Conservation (phyloP, 1,284 basidiomycete genomes). For the Leccinum solheimii region DNA sequence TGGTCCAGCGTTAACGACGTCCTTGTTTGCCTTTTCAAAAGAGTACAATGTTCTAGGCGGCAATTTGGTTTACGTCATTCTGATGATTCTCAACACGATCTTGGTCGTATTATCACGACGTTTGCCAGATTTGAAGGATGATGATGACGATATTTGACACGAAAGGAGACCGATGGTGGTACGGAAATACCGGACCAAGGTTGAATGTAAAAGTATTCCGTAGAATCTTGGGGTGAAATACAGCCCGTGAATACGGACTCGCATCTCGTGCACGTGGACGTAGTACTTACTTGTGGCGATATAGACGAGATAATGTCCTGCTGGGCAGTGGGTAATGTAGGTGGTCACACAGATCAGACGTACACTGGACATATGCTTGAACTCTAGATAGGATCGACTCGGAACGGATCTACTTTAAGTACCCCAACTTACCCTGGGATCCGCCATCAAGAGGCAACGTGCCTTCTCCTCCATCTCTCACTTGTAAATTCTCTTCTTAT, state of each 20-base stretch:
- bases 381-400: too few relatives aligned
- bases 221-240: background rate
- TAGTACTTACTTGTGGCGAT: background rate
- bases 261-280: background rate
- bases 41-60: slow-evolving; percentile 36
- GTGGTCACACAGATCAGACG: too few relatives aligned
- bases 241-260: background rate
- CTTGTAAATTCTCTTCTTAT: background rate
- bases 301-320: background rate
- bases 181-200: background rate
- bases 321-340: background rate
- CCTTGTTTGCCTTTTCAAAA: slow-evolving; percentile 42
- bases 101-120: slow-evolving; percentile 23
- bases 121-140: slow-evolving; percentile 20
- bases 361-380: too few relatives aligned
- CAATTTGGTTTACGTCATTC: slow-evolving; percentile 37
- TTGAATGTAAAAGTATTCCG: background rate
- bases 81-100: slow-evolving; percentile 23
- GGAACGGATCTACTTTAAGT: too few relatives aligned
- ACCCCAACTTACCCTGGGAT: too few relatives aligned
- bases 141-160: background rate
- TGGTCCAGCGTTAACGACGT: slow-evolving; percentile 42
- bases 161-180: background rate
- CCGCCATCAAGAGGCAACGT: too few relatives aligned
- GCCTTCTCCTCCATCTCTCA: background rate